phyloP scores from a whole-genome alignment of 2,329 filamentous ascomycete species.

The Septoria linicola region DNA sequence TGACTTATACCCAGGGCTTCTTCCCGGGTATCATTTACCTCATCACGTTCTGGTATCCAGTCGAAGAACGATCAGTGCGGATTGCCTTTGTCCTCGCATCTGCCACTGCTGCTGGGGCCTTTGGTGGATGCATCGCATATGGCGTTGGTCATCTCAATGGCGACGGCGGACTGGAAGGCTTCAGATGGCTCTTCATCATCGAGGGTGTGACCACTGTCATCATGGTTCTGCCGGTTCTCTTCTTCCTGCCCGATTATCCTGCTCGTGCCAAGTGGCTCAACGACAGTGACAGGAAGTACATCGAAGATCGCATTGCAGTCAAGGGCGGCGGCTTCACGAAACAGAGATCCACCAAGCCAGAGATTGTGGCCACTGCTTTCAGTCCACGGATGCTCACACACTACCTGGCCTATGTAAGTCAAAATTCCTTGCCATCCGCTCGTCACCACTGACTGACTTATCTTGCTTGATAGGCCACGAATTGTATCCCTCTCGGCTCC shows the following conservation, averaged over 20 bases:
- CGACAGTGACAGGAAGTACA: conserved; percentile 31
- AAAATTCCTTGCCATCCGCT: too few species aligned
- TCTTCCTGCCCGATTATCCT: conserved; percentile 35
- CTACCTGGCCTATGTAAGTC: conserved; percentile 36
- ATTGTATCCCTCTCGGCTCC: conserved; percentile 36
- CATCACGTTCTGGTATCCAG: conserved; percentile 55
- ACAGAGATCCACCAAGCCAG: conserved; percentile 39
- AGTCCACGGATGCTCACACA: conserved; percentile 42
- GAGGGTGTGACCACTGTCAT: conserved; percentile 31
- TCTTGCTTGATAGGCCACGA: conserved; percentile 21
- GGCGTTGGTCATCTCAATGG: conserved; percentile 60
- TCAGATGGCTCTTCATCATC: conserved; percentile 45
- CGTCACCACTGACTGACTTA: neutral
- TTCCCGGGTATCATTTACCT: conserved; percentile 35
- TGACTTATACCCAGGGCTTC: conserved; percentile 32
- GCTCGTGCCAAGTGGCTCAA: conserved; percentile 32
- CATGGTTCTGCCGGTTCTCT: conserved; percentile 30
- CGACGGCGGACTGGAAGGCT: conserved; percentile 42
- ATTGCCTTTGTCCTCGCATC: conserved; percentile 57
- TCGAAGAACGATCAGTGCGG: conserved; percentile 57
- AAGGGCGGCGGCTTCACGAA: conserved; percentile 42
- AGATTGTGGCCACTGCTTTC: conserved; percentile 41
- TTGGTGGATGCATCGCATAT: conserved; percentile 57
- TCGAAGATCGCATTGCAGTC: conserved; percentile 29
- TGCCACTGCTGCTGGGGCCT: conserved; percentile 56